These are phyloP conservation scores for Clarireedia monteithiana DNA, from an alignment of 2,329 filamentous ascomycete genomes.

Conservation along the genomic window DNA sequence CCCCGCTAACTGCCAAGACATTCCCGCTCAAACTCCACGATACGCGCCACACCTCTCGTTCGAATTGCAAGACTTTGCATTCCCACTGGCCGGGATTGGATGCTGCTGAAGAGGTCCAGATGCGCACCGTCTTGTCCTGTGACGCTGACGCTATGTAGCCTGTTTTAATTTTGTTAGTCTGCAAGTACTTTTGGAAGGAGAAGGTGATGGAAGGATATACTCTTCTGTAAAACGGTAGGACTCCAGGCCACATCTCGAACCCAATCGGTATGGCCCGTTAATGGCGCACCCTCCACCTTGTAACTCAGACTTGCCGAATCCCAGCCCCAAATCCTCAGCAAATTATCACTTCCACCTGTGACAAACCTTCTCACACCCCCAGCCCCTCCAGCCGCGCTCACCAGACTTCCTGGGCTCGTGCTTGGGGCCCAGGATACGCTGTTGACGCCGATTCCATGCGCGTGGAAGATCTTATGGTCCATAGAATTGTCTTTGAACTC, in stretches of 20 bases:
- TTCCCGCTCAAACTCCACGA: constrained; percentile 98
- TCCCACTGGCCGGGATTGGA: constrained; percentile 68
- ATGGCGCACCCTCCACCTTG: constrained; percentile 52
- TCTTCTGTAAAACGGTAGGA: constrained; percentile 83
- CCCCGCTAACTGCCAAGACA: constrained; percentile 85
- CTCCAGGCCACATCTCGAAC: constrained; percentile 97
- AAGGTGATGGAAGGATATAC: neutral
- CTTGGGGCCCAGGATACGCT: constrained; percentile 92
- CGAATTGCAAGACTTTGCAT: constrained; percentile 78
- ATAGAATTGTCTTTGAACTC: constrained; percentile 96
- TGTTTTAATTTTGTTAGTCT: constrained; percentile 17
- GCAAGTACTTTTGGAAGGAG: neutral
- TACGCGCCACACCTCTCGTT: constrained; percentile 86
- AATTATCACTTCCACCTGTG: constrained; percentile 88
- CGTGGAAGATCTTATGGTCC: constrained; percentile 81
- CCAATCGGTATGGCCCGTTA: constrained; percentile 88
- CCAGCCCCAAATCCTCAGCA: constrained; percentile 88
- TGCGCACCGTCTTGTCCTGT: constrained; percentile 94
- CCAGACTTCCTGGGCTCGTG: constrained; percentile 73
- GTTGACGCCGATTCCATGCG: constrained; percentile 91
- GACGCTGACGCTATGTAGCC: constrained; percentile 93
- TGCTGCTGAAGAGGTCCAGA: constrained; percentile 74
- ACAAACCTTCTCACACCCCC: constrained; percentile 74
- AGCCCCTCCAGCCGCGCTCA: constrained; percentile 52
- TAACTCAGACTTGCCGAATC: constrained; percentile 55